Conservation (phyloP, 768 basidiomycete species). For the Hebeloma cylindrosporum region DNA sequence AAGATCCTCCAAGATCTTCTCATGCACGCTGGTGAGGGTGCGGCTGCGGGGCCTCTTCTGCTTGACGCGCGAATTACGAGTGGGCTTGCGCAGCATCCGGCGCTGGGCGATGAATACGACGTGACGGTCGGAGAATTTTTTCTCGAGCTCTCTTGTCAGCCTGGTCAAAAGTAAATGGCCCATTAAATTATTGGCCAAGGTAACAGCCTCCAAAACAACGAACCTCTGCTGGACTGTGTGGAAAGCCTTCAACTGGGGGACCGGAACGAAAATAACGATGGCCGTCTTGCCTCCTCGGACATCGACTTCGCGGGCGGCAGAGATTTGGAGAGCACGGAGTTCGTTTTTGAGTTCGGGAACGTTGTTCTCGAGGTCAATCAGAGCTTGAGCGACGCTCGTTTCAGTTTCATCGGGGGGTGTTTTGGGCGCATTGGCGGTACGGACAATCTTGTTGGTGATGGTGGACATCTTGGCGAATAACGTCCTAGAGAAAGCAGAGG, state of each 20-base stretch:
- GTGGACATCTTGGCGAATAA: conserved; percentile 63
- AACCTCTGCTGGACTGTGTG: conserved; percentile 97
- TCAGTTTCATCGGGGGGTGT: conserved; percentile 91
- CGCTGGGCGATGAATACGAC: conserved; percentile 99
- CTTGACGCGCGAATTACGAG: conserved; percentile 86
- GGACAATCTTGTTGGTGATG: conserved; percentile 81
- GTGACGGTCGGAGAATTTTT: conserved; percentile 99
- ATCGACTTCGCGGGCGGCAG: conserved; percentile 97
- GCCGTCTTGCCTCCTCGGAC: conserved; percentile 99
- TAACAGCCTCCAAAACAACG: conserved; percentile 24
- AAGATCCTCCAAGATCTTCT: conserved; percentile 97
- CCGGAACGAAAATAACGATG: conserved; percentile 96
- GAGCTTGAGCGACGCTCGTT: conserved; percentile 88
- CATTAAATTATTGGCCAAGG: conserved; percentile 9
- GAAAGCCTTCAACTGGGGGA: conserved; percentile 97
- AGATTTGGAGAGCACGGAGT: conserved; percentile 94
- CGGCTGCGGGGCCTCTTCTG: conserved; percentile 97
- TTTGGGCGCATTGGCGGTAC: conserved; percentile 93
- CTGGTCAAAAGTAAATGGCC: conserved; percentile 40
- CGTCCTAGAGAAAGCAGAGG: conserved; percentile 32
- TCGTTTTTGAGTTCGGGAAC: conserved; percentile 98
- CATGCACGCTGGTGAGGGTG: conserved; percentile 96
- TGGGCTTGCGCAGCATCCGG: conserved; percentile 96
- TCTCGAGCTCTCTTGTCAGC: conserved; percentile 98
- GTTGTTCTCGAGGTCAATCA: conserved; percentile 97